phyloP scores from a whole-genome alignment of 495 filamentous ascomycete genomes.

The Aspergillus diversus region DNA sequence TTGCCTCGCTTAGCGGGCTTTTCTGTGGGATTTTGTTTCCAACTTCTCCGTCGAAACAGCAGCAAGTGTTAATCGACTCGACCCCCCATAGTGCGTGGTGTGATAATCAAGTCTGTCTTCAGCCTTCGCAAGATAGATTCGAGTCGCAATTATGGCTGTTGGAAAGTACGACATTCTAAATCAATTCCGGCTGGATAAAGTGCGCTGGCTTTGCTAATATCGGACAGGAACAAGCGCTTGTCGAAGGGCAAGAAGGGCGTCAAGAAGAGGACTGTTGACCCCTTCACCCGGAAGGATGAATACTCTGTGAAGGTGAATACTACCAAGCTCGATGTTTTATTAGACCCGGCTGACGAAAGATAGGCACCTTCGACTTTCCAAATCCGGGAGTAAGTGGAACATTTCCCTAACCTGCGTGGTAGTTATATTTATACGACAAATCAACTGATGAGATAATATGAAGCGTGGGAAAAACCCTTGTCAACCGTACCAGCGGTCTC shows the following conservation, averaged over 20 bases:
- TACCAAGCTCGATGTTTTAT: neutral
- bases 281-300: constrained; percentile 98
- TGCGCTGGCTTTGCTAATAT: constrained; percentile 27
- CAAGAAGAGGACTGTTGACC: constrained; percentile 98
- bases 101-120: constrained; percentile 50
- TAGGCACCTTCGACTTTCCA: constrained; percentile 95
- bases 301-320: constrained; percentile 87
- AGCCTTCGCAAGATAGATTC: constrained; percentile 44
- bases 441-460: constrained; percentile 24
- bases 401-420: constrained; percentile 1
- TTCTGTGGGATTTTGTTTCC: constrained; percentile 54
- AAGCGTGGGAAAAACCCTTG: constrained; percentile 98
- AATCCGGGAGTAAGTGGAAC: constrained; percentile 82
- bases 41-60: constrained; percentile 42
- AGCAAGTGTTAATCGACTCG: constrained; percentile 38
- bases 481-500: constrained; percentile 98
- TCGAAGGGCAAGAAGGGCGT: constrained; percentile 99
- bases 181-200: constrained; percentile 5
- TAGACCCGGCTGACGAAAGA: constrained; percentile 29
- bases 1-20: constrained; percentile 54
- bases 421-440: constrained; percentile 3
- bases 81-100: constrained; percentile 48
- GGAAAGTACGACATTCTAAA: constrained; percentile 71
- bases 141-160: constrained; percentile 83
- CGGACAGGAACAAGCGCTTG: constrained; percentile 95